Percentiles rank a stretch among this genome's conserved stretches.
Conservation (phyloP, 495 filamentous ascomycete species). For the Neurospora sp. region DNA sequence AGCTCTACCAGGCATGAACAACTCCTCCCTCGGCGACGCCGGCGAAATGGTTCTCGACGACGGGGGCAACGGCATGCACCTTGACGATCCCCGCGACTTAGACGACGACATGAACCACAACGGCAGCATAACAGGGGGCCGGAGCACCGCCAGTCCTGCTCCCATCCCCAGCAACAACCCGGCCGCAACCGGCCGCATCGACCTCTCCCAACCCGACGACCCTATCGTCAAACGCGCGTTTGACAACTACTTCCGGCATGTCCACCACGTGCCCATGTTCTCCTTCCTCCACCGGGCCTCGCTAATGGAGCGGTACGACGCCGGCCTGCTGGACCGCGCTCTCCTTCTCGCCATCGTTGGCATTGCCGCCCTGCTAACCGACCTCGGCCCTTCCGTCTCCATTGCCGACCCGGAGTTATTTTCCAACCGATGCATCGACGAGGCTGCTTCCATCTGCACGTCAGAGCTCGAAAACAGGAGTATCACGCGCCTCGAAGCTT, state of each 20-base stretch:
- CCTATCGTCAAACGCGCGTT: slow-evolving; percentile 32
- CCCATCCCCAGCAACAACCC: slow-evolving; percentile 11
- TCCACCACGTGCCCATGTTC: slow-evolving; percentile 41
- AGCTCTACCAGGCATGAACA: slow-evolving; percentile 4
- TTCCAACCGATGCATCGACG: slow-evolving; percentile 36
- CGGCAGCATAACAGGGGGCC: slow-evolving; percentile 6
- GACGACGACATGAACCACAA: slow-evolving; percentile 7
- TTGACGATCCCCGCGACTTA: slow-evolving; percentile 3
- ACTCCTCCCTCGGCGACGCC: neutral
- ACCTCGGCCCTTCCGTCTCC: slow-evolving; percentile 29
- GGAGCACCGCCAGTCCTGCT: neutral
- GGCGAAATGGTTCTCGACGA: neutral
- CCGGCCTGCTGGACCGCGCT: slow-evolving; percentile 36
- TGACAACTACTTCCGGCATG: slow-evolving; percentile 38
- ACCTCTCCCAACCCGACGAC: slow-evolving; percentile 24
- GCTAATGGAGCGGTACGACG: slow-evolving; percentile 40
- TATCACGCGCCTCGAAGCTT: slow-evolving; percentile 36
- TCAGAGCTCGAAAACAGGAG: slow-evolving; percentile 35
- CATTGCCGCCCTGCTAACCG: slow-evolving; percentile 35
- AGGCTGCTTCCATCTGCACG: slow-evolving; percentile 32
- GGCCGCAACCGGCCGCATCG: neutral
- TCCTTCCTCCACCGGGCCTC: slow-evolving; percentile 41
- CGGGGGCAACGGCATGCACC: neutral
- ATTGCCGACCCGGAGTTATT: slow-evolving; percentile 16
- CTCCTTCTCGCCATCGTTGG: slow-evolving; percentile 39